These are phyloP conservation scores for Penicilliopsis zonata DNA, from an alignment of 495 filamentous ascomycete species.

Conservation along the genomic window DNA sequence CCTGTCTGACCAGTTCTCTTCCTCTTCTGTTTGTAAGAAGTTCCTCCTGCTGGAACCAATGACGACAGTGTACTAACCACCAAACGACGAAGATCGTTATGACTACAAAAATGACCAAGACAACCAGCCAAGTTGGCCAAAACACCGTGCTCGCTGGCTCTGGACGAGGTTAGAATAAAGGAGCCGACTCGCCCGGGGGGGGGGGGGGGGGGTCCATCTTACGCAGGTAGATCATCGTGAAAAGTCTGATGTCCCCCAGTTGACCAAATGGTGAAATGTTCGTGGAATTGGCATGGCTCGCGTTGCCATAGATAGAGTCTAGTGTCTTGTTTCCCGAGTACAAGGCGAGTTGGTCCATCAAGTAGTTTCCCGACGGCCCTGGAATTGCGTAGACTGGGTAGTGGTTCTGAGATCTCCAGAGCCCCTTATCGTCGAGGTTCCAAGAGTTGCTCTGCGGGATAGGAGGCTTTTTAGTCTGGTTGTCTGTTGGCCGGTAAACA, in stretches of 20 bases:
- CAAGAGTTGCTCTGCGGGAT: conserved; percentile 44
- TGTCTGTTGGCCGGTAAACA: conserved; percentile 54
- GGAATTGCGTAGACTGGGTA: conserved; percentile 84
- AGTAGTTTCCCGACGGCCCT: conserved; percentile 43
- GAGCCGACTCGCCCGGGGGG: too few species aligned
- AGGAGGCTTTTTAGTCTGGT: conserved; percentile 48
- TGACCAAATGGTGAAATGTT: too few species aligned
- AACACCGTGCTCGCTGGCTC: too few species aligned
- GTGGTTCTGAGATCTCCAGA: conserved; percentile 49
- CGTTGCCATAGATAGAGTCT: conserved; percentile 42
- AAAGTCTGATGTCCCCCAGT: conserved; percentile 41
- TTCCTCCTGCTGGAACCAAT: too few species aligned
- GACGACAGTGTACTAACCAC: too few species aligned
- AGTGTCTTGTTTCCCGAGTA: conserved; percentile 66
- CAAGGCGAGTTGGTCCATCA: conserved; percentile 59
- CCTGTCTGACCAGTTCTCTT: too few species aligned
- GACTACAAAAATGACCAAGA: too few species aligned
- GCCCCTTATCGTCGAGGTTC: conserved; percentile 48
- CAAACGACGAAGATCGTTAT: too few species aligned
- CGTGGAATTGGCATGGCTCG: conserved; percentile 1
- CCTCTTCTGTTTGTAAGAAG: too few species aligned
- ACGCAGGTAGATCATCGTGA: conserved; percentile 48
- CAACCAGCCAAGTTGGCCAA: too few species aligned
- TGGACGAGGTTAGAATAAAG: conserved; percentile 3
- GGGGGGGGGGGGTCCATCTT: conserved; percentile 32